phyloP scores from a whole-genome alignment of 176 grass and related monocot genomes.

The Ensete glaucum region DNA sequence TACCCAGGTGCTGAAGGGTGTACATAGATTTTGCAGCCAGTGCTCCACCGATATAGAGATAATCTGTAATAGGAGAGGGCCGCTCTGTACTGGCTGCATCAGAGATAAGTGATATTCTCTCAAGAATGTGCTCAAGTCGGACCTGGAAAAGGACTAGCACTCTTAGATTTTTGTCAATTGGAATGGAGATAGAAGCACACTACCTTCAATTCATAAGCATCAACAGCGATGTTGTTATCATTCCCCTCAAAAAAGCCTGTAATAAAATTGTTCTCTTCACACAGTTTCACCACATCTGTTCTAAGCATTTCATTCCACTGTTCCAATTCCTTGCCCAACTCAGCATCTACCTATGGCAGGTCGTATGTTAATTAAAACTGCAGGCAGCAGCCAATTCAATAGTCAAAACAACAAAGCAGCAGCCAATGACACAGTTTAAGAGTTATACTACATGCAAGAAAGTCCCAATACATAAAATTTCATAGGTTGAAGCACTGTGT shows the following conservation, averaged over 20 bases:
- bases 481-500: too few species aligned
- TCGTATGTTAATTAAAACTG: constrained; percentile 6
- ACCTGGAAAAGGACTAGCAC: constrained; percentile 41
- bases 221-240: constrained; percentile 60
- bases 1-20: constrained; percentile 69
- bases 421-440: too few species aligned
- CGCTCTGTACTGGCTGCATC: constrained; percentile 85
- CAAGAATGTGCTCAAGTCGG: constrained; percentile 87
- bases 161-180: neutral
- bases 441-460: too few species aligned
- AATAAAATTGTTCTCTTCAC: constrained; percentile 76
- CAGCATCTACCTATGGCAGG: constrained; percentile 50
- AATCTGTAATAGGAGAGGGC: constrained; percentile 68
- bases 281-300: constrained; percentile 72
- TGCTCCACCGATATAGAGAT: constrained; percentile 80
- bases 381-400: too few species aligned
- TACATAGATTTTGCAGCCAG: constrained; percentile 70
- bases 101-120: constrained; percentile 93
- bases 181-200: neutral
- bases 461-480: too few species aligned
- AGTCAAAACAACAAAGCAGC: too few species aligned
- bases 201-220: constrained; percentile 99
- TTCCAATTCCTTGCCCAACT: constrained; percentile 88
- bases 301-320: constrained; percentile 89
- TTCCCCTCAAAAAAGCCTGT: constrained; percentile 90